A percentile compares a stretch with the other conserved stretches of the same genome.
phyloP scores from a whole-genome alignment of 306 rosid species.

The Vachellia pachyceras region DNA sequence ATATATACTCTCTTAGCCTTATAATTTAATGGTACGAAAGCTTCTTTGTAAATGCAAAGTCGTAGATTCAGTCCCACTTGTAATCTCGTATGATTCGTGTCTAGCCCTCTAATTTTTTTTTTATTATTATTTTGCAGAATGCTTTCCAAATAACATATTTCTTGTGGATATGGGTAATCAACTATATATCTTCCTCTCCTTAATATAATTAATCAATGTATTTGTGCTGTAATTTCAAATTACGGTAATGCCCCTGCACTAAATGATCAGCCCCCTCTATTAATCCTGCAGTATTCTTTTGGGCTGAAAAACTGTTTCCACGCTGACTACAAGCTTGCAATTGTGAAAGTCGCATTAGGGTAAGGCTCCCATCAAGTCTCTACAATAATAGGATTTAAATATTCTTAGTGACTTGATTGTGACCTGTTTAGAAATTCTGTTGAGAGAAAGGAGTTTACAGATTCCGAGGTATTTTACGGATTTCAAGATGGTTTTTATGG shows the following conservation, averaged over 20 bases:
- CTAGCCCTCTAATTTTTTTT: too few relatives aligned
- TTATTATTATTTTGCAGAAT: slow-evolving; percentile 62
- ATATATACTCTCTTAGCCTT: too few relatives aligned
- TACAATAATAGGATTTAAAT: slow-evolving; percentile 4
- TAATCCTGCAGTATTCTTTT: slow-evolving; percentile 79
- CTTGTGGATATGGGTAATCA: slow-evolving; percentile 90
- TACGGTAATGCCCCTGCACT: slow-evolving; percentile 16
- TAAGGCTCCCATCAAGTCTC: slow-evolving; percentile 40
- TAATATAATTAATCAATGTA: neutral
- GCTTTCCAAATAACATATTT: slow-evolving; percentile 92
- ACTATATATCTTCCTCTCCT: neutral
- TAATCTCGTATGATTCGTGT: too few relatives aligned
- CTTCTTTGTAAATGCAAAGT: too few relatives aligned
- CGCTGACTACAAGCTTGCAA: slow-evolving; percentile 61
- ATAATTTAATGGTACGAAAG: too few relatives aligned
- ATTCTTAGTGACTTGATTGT: neutral
- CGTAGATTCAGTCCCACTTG: too few relatives aligned
- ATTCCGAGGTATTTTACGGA: too few relatives aligned
- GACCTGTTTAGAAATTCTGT: too few relatives aligned
- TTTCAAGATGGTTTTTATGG: too few relatives aligned
- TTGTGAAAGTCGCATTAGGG: slow-evolving; percentile 78
- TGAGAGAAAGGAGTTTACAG: too few relatives aligned
- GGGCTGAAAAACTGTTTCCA: slow-evolving; percentile 80
- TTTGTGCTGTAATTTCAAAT: neutral
- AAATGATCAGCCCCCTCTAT: slow-evolving; percentile 30